These are phyloP conservation scores for Cryomyces antarcticus DNA, from an alignment of 495 filamentous ascomycete genomes.

Conservation along the genomic window DNA sequence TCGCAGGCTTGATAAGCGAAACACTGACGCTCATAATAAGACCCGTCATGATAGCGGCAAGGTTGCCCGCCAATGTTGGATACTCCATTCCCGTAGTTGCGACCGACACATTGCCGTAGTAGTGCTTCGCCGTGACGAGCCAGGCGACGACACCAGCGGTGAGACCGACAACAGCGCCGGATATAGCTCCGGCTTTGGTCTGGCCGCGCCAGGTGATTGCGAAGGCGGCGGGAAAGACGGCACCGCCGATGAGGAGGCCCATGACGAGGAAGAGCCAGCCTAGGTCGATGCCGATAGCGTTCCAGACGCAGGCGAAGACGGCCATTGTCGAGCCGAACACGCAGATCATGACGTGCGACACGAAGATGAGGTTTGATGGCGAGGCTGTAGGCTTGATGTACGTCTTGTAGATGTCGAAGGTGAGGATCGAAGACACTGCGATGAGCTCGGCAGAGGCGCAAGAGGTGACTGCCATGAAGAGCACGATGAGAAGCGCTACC, in stretches of 20 bases:
- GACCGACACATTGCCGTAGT: slow-evolving; percentile 9
- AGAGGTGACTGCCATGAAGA: slow-evolving; percentile 14
- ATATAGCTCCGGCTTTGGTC: slow-evolving; percentile 7
- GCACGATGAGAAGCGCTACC: slow-evolving; percentile 9
- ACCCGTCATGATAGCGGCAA: slow-evolving; percentile 15
- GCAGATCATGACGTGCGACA: slow-evolving; percentile 12
- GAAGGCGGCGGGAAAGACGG: slow-evolving; percentile 13
- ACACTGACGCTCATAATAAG: slow-evolving; percentile 13
- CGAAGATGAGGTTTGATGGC: slow-evolving; percentile 8
- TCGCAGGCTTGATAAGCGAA: slow-evolving; percentile 12
- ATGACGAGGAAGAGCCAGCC: slow-evolving; percentile 14
- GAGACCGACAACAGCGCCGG: slow-evolving; percentile 8
- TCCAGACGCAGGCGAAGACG: slow-evolving; percentile 17
- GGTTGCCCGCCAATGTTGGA: slow-evolving; percentile 17
- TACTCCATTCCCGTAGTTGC: slow-evolving; percentile 11
- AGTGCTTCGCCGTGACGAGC: slow-evolving; percentile 8
- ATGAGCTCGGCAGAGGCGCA: slow-evolving; percentile 11
- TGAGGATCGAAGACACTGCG: slow-evolving; percentile 10
- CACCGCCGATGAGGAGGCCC: slow-evolving; percentile 12
- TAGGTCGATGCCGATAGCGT: slow-evolving; percentile 10
- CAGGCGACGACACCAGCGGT: slow-evolving; percentile 11
- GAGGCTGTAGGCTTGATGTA: slow-evolving; percentile 12
- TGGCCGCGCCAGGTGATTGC: slow-evolving; percentile 11
- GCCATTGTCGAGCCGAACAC: slow-evolving; percentile 23
- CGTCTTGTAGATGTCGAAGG: slow-evolving; percentile 13